Evolutionary conservation across 2,329 filamentous ascomycete species (phyloP), one percentile per base, ranked within the genome.

Genomic region (Talaromyces sp.): DNA sequence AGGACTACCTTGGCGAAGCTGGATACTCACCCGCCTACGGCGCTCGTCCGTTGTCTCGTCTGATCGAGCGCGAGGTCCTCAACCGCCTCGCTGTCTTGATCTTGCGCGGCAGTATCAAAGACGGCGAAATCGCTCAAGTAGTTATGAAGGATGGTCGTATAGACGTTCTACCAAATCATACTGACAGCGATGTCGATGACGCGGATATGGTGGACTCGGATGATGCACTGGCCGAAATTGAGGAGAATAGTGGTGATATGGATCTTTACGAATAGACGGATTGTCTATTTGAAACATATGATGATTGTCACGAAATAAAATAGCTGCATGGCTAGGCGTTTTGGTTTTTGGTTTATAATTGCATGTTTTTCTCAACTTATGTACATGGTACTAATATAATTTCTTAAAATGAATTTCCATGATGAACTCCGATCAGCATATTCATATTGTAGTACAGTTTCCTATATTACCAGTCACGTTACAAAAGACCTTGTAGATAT

Each of bases 1-100:
- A 94, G 76, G 93, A 98, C 75, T 98, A 97, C 77, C 86, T 99
- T 9, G 95, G 93, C 71, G 87, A 86, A 47, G 91, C 93, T 0
- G 95, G 95, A 10, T 99, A 99, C 82, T 96, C 92, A 14, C 95
- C 95, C 0, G 93, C 92, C 0, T 99, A 99, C 73, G 95, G 95
- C 77, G 95, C 95, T 47, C 87, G 95, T 65, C 95, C 95, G 41
- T 82, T 99, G 24, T 88, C 90, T 19, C 87, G 95, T 62, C 86
- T 99, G 66, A 97, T 99, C 71, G 95, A 99, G 82, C 95, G 95
- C 80, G 95, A 99, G 78, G 92, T 99, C 2, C 87, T 99, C 72
- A 99, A 99, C 79, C 88, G 89, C 59, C 82, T 99, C 68, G 95
- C 95, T 1, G 91, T 99, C 47, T 85, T 98, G 68, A 96, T 99